Percentiles rank a stretch among this genome's conserved stretches.
These are phyloP conservation scores for Massariosphaeria phaeospora DNA, from an alignment of 495 filamentous ascomycete genomes.

Conservation along the genomic window DNA sequence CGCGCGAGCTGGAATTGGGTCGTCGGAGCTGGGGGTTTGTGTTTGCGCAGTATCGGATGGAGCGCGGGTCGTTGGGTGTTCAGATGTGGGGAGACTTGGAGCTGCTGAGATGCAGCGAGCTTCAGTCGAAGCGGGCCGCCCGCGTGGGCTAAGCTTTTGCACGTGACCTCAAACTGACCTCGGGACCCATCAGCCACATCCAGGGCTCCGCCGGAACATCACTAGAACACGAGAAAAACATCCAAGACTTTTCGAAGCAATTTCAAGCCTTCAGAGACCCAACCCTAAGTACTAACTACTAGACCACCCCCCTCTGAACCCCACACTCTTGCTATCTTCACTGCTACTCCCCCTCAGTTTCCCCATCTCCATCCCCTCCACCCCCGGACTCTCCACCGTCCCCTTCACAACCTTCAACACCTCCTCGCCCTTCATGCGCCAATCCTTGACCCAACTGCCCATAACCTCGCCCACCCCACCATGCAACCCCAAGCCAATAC, in stretches of 20 bases:
- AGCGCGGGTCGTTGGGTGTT: neutral
- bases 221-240: too few species aligned
- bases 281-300: neutral
- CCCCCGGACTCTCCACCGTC: constrained; percentile 3
- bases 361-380: neutral
- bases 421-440: neutral
- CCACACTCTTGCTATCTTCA: constrained; percentile 21
- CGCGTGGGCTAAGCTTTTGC: neutral
- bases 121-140: neutral
- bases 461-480: constrained; percentile 31
- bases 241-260: neutral
- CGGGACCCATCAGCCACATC: too few species aligned
- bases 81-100: neutral
- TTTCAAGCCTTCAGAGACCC: neutral
- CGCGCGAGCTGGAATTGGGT: neutral
- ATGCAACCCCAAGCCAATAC: too few species aligned
- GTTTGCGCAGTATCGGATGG: neutral
- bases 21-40: neutral
- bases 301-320: constrained; percentile 9
- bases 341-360: constrained; percentile 2
- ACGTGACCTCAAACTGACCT: too few species aligned
- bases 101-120: neutral
- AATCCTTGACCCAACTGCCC: constrained; percentile 24
- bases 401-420: constrained; percentile 1
- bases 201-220: too few species aligned